A percentile compares a stretch with the other conserved stretches of the same genome.
Conservation (phyloP, 208 protist genomes). For the Crithidia fasciculata region DNA sequence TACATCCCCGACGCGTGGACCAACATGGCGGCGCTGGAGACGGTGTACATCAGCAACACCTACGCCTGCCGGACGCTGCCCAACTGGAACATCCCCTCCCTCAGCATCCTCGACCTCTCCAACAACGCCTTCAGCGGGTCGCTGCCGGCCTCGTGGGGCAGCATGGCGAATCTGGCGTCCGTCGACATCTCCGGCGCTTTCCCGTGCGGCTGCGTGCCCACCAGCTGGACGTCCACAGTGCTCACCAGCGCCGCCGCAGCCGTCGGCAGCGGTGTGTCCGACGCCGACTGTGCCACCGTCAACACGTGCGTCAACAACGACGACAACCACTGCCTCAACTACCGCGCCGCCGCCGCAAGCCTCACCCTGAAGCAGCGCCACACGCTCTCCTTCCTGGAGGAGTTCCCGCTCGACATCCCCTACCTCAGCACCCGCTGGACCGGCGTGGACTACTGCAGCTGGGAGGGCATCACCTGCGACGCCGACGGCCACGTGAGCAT, state of each 20-base stretch:
- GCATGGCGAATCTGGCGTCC: conserved; percentile 16
- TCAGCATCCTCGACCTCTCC: conserved; percentile 18
- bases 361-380: not conserved
- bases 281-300: not conserved
- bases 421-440: not conserved
- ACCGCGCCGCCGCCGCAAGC: not conserved
- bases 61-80: conserved; percentile 12
- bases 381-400: not conserved
- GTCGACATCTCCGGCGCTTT: conserved; percentile 21
- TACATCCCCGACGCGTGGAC: conserved; percentile 6
- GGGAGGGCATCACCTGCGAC: conserved; percentile 19
- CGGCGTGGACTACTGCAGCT: conserved; percentile 22
- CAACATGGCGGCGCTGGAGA: not conserved
- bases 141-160: conserved; percentile 16
- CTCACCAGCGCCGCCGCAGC: conserved; percentile 14
- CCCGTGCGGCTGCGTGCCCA: conserved; percentile 16
- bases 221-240: conserved; percentile 2
- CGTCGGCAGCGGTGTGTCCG: conserved; percentile 1
- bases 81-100: conserved; percentile 18
- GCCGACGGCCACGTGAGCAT: conserved; percentile 8
- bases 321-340: not conserved
- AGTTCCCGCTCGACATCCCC: not conserved
- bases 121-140: conserved; percentile 22
- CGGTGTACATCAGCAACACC: not conserved
- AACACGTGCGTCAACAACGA: not conserved